Evolutionary conservation across 192 early-diverging fungal genomes (phyloP), one percentile per base, ranked within the genome.

Genomic region (Dissophora ornata): DNA sequence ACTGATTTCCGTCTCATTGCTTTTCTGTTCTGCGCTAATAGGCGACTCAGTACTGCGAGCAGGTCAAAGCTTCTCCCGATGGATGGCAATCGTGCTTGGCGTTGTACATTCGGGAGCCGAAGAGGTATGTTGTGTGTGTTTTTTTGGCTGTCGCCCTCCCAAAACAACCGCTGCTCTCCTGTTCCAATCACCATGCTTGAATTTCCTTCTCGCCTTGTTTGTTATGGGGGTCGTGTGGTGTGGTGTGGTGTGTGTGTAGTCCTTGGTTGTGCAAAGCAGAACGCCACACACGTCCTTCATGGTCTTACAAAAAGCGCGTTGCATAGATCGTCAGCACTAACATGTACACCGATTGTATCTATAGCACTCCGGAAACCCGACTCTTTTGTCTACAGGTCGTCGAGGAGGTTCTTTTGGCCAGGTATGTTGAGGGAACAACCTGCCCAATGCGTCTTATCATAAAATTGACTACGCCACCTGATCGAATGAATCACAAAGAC

Each of bases 71-170:
- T 49, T 89, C 90, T 55, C 67, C 82, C 16, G 90, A 94, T 54
- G 96, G 93, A 28, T 97, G 96, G 95, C 88, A 89, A 79, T 80
- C 93, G 36, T 94, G 94, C 71, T 69, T 96, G 36, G 81, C 87
- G 51, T 86, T 96, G 30, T 95, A 95, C 67, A 86, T 91, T 53
- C 83, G 86, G 59, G 81, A 82, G 46, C 91, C 93, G n/a, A 87
- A 86, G 73, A 85, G 87, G 90, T 90, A 84, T 59, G 59, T 58
- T 45, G 46, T 42, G 21, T 33, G 16, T 45, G 15, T 40, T 12
- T 22, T 28, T 28, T 9, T 40, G 36, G 49, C 12, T 30, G 3
- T 54, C 34, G 29, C 4, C 24, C 25, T 46, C 40, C 34, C 41
- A 64, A 47, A n/a, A n/a, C n/a, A n/a, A 46, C 36, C 38, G 13